Percentiles rank a stretch among this genome's conserved stretches.
phyloP scores from a whole-genome alignment of 768 basidiomycete genomes.

The Mycena kentingensis region DNA sequence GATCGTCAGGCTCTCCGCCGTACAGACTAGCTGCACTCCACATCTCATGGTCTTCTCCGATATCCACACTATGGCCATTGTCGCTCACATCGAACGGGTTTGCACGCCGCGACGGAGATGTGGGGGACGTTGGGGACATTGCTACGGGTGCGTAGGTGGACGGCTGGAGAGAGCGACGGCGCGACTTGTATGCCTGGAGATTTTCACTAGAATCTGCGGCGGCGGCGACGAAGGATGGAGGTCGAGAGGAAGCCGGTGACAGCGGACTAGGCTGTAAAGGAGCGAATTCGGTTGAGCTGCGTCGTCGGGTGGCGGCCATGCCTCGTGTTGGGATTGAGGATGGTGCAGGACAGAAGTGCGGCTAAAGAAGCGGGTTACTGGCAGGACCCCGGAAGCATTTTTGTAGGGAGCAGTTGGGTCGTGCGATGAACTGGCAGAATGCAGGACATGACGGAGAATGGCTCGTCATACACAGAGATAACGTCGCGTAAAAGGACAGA shows the following conservation, averaged over 20 bases:
- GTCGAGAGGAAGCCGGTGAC: background rate
- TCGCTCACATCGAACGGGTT: background rate
- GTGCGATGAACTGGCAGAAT: too few relatives aligned
- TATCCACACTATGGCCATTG: background rate
- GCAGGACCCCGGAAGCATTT: too few relatives aligned
- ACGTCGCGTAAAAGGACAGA: too few relatives aligned
- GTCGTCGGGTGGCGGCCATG: background rate
- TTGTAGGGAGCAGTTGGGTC: too few relatives aligned
- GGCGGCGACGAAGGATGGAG: background rate
- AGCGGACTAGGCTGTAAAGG: slow-evolving; percentile 1
- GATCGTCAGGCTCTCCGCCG: slow-evolving; percentile 10
- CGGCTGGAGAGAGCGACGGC: background rate
- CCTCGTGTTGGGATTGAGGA: background rate
- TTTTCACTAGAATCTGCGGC: background rate
- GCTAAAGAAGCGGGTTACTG: too few relatives aligned
- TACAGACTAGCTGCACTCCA: slow-evolving; percentile 24
- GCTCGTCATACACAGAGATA: too few relatives aligned
- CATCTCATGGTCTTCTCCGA: slow-evolving; percentile 18
- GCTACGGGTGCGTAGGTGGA: background rate
- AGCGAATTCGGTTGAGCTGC: background rate
- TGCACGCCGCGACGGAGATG: background rate
- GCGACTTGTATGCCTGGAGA: background rate
- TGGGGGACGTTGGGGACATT: background rate
- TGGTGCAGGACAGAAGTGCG: too few relatives aligned
- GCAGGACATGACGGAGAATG: too few relatives aligned